A percentile compares a stretch with the other conserved stretches of the same genome.
phyloP scores from a whole-genome alignment of 1,139 yeast species.

The Magnusiomyces ingens region DNA sequence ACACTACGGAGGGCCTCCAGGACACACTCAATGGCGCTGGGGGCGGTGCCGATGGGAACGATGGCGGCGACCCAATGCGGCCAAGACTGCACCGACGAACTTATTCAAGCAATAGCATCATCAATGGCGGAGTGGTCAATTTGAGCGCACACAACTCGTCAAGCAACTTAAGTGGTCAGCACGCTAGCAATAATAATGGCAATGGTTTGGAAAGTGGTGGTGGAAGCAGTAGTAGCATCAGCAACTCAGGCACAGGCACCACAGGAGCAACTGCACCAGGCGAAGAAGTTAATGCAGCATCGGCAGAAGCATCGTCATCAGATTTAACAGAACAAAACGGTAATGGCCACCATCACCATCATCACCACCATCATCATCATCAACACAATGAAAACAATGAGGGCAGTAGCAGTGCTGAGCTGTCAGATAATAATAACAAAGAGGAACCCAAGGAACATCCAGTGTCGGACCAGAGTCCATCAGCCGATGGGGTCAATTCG shows the following conservation, averaged over 20 bases:
- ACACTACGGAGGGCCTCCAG: constrained; percentile 1
- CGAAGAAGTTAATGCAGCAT: no score
- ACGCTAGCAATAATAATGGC: not conserved
- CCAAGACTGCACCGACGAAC: constrained; percentile 13
- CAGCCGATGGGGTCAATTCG: not conserved
- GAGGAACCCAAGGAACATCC: not conserved
- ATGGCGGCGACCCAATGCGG: constrained; percentile 4
- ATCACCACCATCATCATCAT: not conserved
- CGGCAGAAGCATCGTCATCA: not conserved
- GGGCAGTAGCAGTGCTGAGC: not conserved
- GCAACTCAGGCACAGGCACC: no score
- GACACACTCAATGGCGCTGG: not conserved
- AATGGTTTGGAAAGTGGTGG: not conserved
- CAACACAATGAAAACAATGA: not conserved
- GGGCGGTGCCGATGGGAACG: not conserved
- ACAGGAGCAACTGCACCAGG: no score
- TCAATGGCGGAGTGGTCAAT: constrained; percentile 12
- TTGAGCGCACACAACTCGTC: constrained; percentile 5
- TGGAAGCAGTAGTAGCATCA: not conserved
- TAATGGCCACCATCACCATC: constrained; percentile 1
- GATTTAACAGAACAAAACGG: not conserved
- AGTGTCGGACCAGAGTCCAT: not conserved
- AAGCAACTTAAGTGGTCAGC: not conserved
- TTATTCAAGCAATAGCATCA: constrained; percentile 12
- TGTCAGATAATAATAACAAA: not conserved